Evolutionary conservation across 2,329 filamentous ascomycete genomes (phyloP).

Genomic region (Orbilia oligospora): DNA sequence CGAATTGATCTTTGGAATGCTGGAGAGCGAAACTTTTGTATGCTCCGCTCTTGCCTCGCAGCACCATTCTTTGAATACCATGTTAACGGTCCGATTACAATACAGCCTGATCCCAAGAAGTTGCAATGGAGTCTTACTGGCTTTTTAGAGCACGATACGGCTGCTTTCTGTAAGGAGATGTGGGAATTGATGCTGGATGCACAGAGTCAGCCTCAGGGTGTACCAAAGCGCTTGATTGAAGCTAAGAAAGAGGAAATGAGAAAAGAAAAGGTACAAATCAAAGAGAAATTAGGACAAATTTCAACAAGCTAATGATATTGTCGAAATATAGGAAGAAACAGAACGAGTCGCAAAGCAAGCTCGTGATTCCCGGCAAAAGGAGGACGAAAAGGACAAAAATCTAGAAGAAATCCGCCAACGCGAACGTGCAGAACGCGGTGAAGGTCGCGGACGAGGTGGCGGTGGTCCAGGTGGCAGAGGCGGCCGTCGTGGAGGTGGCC

Average conservation of each 20-base stretch:
- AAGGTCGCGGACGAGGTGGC: conserved; percentile 67
- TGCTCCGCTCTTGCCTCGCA: conserved; percentile 65
- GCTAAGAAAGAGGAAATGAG: conserved; percentile 96
- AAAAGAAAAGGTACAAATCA: conserved; percentile 83
- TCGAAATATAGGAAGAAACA: conserved; percentile 77
- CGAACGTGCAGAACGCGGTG: conserved; percentile 68
- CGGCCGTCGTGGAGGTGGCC: conserved; percentile 68
- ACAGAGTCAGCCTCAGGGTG: conserved; percentile 87
- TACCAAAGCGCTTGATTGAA: conserved; percentile 93
- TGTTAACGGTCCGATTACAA: not conserved
- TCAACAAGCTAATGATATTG: not conserved
- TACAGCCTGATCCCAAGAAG: conserved; percentile 92
- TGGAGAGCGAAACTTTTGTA: conserved; percentile 83
- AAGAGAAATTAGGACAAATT: not conserved
- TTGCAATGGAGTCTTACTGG: conserved; percentile 95
- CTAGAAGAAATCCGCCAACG: conserved; percentile 77
- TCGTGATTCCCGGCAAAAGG: conserved; percentile 78
- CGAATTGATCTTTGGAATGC: conserved; percentile 79
- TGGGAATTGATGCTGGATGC: conserved; percentile 94
- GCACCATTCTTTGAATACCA: conserved; percentile 5
- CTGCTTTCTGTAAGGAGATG: conserved; percentile 90
- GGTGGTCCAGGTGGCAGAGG: conserved; percentile 67
- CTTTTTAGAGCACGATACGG: conserved; percentile 92
- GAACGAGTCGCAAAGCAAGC: conserved; percentile 84
- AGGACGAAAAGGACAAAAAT: conserved; percentile 80